Evolutionary conservation across 305 asterid genomes (phyloP).

Genomic region (Fraxinus floribunda): DNA sequence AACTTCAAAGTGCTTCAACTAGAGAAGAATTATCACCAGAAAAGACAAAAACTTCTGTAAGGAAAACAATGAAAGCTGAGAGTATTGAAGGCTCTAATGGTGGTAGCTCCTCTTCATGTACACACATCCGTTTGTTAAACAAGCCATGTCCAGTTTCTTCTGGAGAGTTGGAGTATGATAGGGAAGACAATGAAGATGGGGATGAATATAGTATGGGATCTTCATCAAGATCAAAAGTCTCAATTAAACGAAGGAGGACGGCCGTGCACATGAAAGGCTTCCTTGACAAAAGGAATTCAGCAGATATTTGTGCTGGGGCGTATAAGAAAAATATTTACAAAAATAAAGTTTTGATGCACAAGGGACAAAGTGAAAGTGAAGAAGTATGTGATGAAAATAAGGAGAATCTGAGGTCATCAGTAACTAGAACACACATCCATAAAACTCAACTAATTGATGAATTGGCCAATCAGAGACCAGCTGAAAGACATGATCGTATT

Average conservation of each 20-base stretch:
- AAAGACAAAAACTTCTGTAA: slow-evolving; percentile 22
- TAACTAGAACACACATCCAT: slow-evolving; percentile 22
- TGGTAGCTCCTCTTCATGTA: slow-evolving; percentile 20
- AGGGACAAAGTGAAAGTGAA: slow-evolving; percentile 35
- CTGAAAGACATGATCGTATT: slow-evolving; percentile 33
- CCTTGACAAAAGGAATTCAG: slow-evolving; percentile 20
- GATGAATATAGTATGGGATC: slow-evolving; percentile 4
- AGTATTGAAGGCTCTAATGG: slow-evolving; percentile 24
- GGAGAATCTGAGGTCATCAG: slow-evolving; percentile 30
- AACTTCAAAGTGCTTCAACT: slow-evolving; percentile 18
- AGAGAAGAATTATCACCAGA: slow-evolving; percentile 11
- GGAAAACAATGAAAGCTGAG: slow-evolving; percentile 21
- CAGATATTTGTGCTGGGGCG: slow-evolving; percentile 24
- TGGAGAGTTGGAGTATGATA: slow-evolving; percentile 26
- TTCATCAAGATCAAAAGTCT: slow-evolving; percentile 11
- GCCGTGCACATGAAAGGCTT: slow-evolving; percentile 16
- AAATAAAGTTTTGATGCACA: slow-evolving; percentile 25
- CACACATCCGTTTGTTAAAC: slow-evolving; percentile 19
- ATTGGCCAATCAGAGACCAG: slow-evolving; percentile 31
- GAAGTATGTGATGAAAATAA: slow-evolving; percentile 42
- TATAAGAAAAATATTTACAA: slow-evolving; percentile 26
- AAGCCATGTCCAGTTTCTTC: slow-evolving; percentile 23
- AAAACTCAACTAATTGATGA: slow-evolving; percentile 21
- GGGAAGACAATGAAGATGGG: slow-evolving; percentile 24
- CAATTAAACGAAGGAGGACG: background rate